Evolutionary conservation across 2,329 filamentous ascomycete species (phyloP), one percentile per base, ranked within the genome.

Genomic region (Aspergillus fischeri): DNA sequence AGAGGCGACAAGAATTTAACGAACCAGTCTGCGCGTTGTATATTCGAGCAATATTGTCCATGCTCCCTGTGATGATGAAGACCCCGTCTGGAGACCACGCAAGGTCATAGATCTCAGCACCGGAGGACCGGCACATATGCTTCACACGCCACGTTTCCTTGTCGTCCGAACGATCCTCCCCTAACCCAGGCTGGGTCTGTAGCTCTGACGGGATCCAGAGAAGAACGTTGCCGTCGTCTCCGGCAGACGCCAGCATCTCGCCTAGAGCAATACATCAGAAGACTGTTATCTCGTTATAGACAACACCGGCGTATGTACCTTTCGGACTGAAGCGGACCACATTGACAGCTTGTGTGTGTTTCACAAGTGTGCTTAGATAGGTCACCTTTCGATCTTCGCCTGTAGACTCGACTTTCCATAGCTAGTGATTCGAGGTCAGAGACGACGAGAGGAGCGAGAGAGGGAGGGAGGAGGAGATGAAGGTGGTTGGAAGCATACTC

Each of bases 21-120:
- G 62, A 80, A 92, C 91, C 93, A 67, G 90, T 94, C 63, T 90
- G 88, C 56, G 92, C 90, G 75, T 96, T 97, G 80, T 97, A 97
- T 67, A 99, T 97, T 58, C 93, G 86, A 57, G 94, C 92, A 72
- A 97, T 88, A 73, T 99, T 99, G 78, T 99, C 94, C 92, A 99
- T 97, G 77, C 94, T 97, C 42, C 94, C 94, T 25, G 95, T 97
- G 67, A 99, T 97, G 79, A 99, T 96, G 78, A 95, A 94, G 42
- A 87, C 81, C 42, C 90, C 92, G 74, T 99, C 94, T n/a, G 95
- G 95, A 51, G 94, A 97, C 95, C 94, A 99, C 52, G 94, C 94
- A 56, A 99, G 80, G 75, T 99, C 94, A 77, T 99, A 99, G 65
- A 99, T 97, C 74, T 99, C 94, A 10, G 92, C 91, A 38, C 92